Base-by-base conservation (phyloP, 2,329 filamentous ascomycete species). In the Xylariaceae sp. region DNA sequence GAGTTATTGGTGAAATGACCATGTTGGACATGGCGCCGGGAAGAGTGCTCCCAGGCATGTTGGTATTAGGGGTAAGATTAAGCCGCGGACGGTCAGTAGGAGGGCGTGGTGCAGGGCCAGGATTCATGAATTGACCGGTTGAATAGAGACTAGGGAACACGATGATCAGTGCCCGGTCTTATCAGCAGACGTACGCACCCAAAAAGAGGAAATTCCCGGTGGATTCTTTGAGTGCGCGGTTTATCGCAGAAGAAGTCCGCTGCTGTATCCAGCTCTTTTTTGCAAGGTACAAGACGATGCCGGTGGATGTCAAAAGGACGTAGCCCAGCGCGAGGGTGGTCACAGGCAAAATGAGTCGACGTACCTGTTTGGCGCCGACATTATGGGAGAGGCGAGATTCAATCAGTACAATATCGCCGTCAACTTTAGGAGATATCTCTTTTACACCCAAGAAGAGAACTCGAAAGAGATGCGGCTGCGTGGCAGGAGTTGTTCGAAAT, bases 51-150 rank as follows among this genome's bases (percentile, higher is more conserved):
- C 84, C 85, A 15, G 85, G 82, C 17, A 87, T 73, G 62, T 83
- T 87, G 55, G 81, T 78, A 61, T 79, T 86, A 47, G 84, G 89
- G 32, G 86, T 89, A 46, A 94, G 76, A 56, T 83, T 83, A 53
- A 95, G 79, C 60, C 87, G 84, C 47, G 89, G 87, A 57, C 87
- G 81, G 60, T 93, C 87, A 45, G 78, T 83, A 16, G 91, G 93
- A 47, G 93, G 91, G 57, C 87, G 85, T 52, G 93, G 93, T 53
- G 93, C 91, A 55, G 93, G 91, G 51, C 93, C 89, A 48, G 93
- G 89, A 66, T 97, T 97, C 87, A 97, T 94, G 71, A 97, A 97
- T 65, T 82, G 79, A 56, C 74, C 78, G 51, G 72, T 69, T 32
- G 76, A 68, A 60, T 81, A 83, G 55, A 76, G 65, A 60, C 76